Base-by-base conservation (phyloP, 2,329 filamentous ascomycete genomes). In the Neofusicoccum kwambonambiense region DNA sequence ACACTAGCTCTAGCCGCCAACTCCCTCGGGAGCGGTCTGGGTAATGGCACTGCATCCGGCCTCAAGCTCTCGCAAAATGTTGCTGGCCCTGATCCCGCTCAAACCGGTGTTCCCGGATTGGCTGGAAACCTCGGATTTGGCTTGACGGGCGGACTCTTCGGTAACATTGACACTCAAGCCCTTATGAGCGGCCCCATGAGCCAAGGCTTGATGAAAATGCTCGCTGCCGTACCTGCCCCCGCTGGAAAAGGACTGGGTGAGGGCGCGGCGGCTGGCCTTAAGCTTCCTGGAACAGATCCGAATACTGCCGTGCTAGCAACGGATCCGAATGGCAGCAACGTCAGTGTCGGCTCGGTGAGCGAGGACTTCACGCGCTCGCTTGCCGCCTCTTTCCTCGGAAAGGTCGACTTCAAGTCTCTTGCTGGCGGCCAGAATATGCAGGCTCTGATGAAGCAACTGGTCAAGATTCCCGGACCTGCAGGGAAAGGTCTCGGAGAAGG, bases 81-180 rank as follows among this genome's bases (percentile, higher is more conserved):
- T 9, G 27, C 60, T 19, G 22, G 8, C 4, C 60, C 60, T 9
- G 60, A 63, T 19, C n/a, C 49, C 4, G 35, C 47, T 11, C 44
- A 42, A 9, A 54, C 60, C 3, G 60, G 60, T 9, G 22, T 63
- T 17, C 15, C 49, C 8, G 60, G 35, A 4, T 22, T 63, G 35
- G 49, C 47, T 19, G 60, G 60, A 7, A 51, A 63, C n/a, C 49
- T 54, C 9, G 60, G 60, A 6, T 54, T 54, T 22, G 60, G 60
- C 4, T 27, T 63, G 47, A 63, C 60, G 2, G 47, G 42, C 12
- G 60, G 60, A 3, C 60, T 63, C 39, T 63, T 63, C 15, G 41
- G 47, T 12, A 63, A 63, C n/a, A 34, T 63, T 27, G 27, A 63
- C 34, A 13, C 50, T 6, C 11, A 41, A 17, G 31, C 47, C 12